These are phyloP conservation scores for Xylaria sp. DNA, from an alignment of 2,329 filamentous ascomycete species.

Conservation along the genomic window DNA sequence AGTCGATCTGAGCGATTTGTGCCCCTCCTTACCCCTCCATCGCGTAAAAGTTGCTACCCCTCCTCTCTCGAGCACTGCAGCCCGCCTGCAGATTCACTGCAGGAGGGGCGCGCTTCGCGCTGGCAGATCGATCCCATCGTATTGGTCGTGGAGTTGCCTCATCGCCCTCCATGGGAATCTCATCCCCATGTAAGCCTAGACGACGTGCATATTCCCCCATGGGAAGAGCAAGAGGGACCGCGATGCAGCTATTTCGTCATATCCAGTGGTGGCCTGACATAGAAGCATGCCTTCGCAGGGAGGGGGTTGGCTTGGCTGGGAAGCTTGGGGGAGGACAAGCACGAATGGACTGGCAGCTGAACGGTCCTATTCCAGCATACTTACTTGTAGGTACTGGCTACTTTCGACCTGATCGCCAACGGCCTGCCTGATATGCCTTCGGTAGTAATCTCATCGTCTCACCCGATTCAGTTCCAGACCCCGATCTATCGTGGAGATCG, in stretches of 20 bases:
- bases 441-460: slow-evolving; percentile 21
- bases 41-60: slow-evolving; percentile 27
- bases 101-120: slow-evolving; percentile 33
- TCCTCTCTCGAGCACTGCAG: slow-evolving; percentile 33
- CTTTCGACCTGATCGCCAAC: slow-evolving; percentile 19
- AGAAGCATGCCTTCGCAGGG: slow-evolving; percentile 10
- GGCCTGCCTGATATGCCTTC: slow-evolving; percentile 17
- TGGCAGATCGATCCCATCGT: slow-evolving; percentile 34
- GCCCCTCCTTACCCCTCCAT: slow-evolving; percentile 38
- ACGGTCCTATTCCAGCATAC: slow-evolving; percentile 6
- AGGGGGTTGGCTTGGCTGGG: slow-evolving; percentile 4
- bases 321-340: neutral
- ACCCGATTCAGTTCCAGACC: slow-evolving; percentile 23
- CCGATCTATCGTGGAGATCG: slow-evolving; percentile 15
- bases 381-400: slow-evolving; percentile 1
- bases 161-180: slow-evolving; percentile 3
- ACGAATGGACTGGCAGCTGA: slow-evolving; percentile 4
- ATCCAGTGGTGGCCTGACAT: slow-evolving; percentile 8
- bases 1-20: slow-evolving; percentile 20
- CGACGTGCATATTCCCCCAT: neutral
- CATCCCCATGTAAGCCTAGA: neutral
- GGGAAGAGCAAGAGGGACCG: slow-evolving; percentile 8
- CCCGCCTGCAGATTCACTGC: slow-evolving; percentile 32
- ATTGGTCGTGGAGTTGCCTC: slow-evolving; percentile 25
- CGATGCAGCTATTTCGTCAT: slow-evolving; percentile 22